Percentiles rank a stretch among this genome's conserved stretches.
Conservation (phyloP, 2,329 filamentous ascomycete genomes). For the Aspergillus sp. region DNA sequence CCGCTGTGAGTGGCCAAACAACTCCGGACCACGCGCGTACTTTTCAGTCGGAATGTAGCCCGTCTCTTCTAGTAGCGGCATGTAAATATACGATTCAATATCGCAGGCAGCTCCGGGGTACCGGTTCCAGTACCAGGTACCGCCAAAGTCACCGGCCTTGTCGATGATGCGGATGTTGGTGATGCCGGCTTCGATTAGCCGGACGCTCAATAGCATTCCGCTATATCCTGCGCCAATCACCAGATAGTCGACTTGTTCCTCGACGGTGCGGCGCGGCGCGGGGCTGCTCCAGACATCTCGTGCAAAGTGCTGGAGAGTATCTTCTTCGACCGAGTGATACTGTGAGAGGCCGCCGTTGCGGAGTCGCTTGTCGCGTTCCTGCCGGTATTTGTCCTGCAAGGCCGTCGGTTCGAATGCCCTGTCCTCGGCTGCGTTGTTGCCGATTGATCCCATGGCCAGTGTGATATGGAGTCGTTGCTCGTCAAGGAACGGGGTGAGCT, state of each 20-base stretch:
- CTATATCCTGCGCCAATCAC: not conserved
- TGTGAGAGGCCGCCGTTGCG: too few species aligned
- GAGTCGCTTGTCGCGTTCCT: too few species aligned
- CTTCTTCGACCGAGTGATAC: too few species aligned
- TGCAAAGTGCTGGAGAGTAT: too few species aligned
- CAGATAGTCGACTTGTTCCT: not conserved
- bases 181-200: not conserved
- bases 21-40: constrained; percentile 11
- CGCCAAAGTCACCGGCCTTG: constrained; percentile 13
- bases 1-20: constrained; percentile 7
- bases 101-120: constrained; percentile 56
- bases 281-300: too few species aligned
- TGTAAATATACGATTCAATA: constrained; percentile 50
- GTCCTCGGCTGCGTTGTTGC: too few species aligned
- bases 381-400: too few species aligned
- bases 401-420: too few species aligned
- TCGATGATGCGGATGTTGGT: not conserved
- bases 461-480: too few species aligned
- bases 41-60: constrained; percentile 11
- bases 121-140: constrained; percentile 49
- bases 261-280: too few species aligned
- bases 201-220: not conserved
- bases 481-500: too few species aligned
- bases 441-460: too few species aligned
- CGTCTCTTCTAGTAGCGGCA: constrained; percentile 16